Conservation (phyloP, 352 stramenopile species). For the Phytophthora lateralis region DNA sequence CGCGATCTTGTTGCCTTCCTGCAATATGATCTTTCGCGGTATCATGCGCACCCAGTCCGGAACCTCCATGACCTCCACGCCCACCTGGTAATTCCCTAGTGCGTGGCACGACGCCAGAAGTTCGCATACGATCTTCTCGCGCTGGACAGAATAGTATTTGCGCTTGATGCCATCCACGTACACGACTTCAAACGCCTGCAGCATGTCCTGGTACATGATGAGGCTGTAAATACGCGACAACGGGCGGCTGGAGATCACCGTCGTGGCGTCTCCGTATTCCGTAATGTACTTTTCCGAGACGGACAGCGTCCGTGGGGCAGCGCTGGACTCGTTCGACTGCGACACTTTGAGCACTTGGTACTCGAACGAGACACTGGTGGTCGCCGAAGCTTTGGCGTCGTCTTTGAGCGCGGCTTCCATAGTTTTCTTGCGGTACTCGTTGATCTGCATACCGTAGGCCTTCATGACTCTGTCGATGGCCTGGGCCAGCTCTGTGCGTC, state of each 20-base stretch:
- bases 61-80: constrained; percentile 52
- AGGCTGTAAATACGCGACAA: constrained; percentile 72
- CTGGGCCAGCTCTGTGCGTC: constrained; percentile 72
- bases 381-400: constrained; percentile 31
- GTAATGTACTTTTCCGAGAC: constrained; percentile 79
- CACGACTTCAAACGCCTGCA: constrained; percentile 73
- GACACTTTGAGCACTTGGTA: constrained; percentile 74
- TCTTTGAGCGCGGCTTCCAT: constrained; percentile 65
- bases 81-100: constrained; percentile 70
- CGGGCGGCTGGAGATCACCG: constrained; percentile 73
- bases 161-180: constrained; percentile 77
- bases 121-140: constrained; percentile 81
- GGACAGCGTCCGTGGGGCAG: constrained; percentile 47
- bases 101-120: constrained; percentile 78
- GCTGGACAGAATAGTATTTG: constrained; percentile 67
- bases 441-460: constrained; percentile 81
- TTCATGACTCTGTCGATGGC: constrained; percentile 74
- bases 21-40: constrained; percentile 72
- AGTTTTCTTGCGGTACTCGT: constrained; percentile 86
- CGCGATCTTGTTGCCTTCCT: constrained; percentile 62
- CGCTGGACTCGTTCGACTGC: constrained; percentile 43
- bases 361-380: constrained; percentile 61
- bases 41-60: constrained; percentile 73
- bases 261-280: constrained; percentile 54
- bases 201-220: constrained; percentile 64